A percentile compares a stretch with the other conserved stretches of the same genome.
phyloP scores from a whole-genome alignment of 208 protist species.

The Leishmania lainsoni region DNA sequence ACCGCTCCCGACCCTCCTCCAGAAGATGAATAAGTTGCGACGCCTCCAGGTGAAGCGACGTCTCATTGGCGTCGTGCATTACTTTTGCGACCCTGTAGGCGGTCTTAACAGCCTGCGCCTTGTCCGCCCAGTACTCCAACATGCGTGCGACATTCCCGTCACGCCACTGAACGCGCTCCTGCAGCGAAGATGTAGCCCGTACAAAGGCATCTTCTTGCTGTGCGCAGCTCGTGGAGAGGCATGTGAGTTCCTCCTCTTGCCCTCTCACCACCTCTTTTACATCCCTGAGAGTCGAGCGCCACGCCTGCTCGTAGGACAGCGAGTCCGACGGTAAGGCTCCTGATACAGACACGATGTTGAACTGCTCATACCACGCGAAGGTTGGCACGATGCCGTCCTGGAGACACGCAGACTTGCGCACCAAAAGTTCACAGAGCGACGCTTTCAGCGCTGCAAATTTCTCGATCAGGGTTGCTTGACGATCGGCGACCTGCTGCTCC shows the following conservation, averaged over 20 bases:
- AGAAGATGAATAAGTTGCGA: conserved; percentile 24
- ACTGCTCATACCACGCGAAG: conserved; percentile 5
- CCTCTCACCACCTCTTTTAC: conserved; percentile 34
- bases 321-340: not conserved
- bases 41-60: conserved; percentile 31
- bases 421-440: not conserved
- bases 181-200: conserved; percentile 21
- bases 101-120: conserved; percentile 25
- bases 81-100: conserved; percentile 43
- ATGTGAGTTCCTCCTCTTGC: conserved; percentile 32
- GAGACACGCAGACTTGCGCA: not conserved
- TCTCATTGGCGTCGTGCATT: conserved; percentile 14
- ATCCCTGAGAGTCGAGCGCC: conserved; percentile 28
- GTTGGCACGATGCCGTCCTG: not conserved
- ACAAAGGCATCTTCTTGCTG: conserved; percentile 30
- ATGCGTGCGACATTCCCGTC: conserved; percentile 38
- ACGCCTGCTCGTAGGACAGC: not conserved
- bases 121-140: conserved; percentile 42
- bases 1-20: conserved; percentile 30
- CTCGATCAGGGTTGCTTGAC: not conserved
- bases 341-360: not conserved
- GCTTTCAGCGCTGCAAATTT: not conserved
- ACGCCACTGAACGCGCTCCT: conserved; percentile 40
- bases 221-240: conserved; percentile 26
- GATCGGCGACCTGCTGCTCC: not conserved